Conservation (phyloP, 2,329 filamentous ascomycete species). For the Sclerotinia borealis region DNA sequence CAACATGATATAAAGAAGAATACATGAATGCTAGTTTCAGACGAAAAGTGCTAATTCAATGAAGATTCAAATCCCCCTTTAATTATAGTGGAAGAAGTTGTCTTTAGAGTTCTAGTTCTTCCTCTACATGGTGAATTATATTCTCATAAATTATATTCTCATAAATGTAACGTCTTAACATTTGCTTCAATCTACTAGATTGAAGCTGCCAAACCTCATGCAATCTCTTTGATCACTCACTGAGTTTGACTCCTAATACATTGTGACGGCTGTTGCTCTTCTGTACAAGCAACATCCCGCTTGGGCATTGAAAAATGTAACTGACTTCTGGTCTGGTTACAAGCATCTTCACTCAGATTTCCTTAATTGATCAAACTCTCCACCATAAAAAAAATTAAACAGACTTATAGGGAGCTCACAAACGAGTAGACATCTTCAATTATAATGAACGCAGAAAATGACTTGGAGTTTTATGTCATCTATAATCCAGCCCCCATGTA, state of each 20-base stretch:
- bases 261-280: neutral
- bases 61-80: too few species aligned
- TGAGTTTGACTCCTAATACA: neutral
- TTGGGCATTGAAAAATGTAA: neutral
- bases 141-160: too few species aligned
- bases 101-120: too few species aligned
- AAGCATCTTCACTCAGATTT: neutral
- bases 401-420: neutral
- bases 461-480: too few species aligned
- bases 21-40: too few species aligned
- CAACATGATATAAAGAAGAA: too few species aligned
- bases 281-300: neutral
- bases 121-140: too few species aligned
- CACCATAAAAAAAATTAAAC: neutral
- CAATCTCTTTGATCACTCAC: neutral
- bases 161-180: neutral
- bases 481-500: too few species aligned
- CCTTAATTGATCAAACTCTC: neutral
- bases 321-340: neutral
- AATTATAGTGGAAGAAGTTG: too few species aligned
- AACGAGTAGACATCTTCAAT: neutral
- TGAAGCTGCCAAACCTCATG: neutral
- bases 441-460: too few species aligned
- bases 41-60: too few species aligned
- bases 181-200: neutral